A percentile compares a stretch with the other conserved stretches of the same genome.
phyloP scores from a whole-genome alignment of 805 yeast species.

The Zygosaccharomyces pseudorouxii region DNA sequence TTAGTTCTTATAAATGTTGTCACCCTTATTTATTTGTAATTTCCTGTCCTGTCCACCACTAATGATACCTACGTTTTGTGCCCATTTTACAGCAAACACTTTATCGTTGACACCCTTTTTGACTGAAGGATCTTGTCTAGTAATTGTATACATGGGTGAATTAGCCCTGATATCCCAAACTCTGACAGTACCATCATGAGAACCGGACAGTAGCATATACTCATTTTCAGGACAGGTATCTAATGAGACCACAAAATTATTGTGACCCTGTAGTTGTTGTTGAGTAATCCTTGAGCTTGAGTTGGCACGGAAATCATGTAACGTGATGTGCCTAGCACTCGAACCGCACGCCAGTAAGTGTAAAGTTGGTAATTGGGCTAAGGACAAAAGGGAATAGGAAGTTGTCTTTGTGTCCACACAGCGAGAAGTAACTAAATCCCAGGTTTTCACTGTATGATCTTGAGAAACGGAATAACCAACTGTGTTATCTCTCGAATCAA shows the following conservation, averaged over 20 bases:
- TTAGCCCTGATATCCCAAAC: conserved; percentile 95
- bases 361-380: conserved; percentile 60
- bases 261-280: conserved; percentile 81
- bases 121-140: conserved; percentile 55
- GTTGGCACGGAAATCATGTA: conserved; percentile 82
- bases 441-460: conserved; percentile 91
- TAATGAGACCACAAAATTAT: conserved; percentile 81
- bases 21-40: conserved; percentile 69
- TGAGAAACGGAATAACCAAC: conserved; percentile 93
- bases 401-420: conserved; percentile 86
- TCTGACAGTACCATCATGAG: conserved; percentile 94
- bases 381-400: conserved; percentile 74
- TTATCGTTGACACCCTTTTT: conserved; percentile 48
- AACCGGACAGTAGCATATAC: conserved; percentile 79
- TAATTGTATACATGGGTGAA: conserved; percentile 72
- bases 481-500: conserved; percentile 65
- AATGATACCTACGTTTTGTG: conserved; percentile 67
- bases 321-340: conserved; percentile 91
- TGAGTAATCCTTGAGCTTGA: conserved; percentile 56
- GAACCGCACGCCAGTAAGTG: conserved; percentile 88
- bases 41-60: conserved; percentile 95
- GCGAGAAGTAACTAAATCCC: conserved; percentile 88
- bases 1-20: conserved; percentile 30
- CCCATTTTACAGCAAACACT: conserved; percentile 88
- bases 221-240: conserved; percentile 72